These are phyloP conservation scores for Lasiodiplodia sp. DNA, from an alignment of 2,329 filamentous ascomycete genomes.

Conservation along the genomic window DNA sequence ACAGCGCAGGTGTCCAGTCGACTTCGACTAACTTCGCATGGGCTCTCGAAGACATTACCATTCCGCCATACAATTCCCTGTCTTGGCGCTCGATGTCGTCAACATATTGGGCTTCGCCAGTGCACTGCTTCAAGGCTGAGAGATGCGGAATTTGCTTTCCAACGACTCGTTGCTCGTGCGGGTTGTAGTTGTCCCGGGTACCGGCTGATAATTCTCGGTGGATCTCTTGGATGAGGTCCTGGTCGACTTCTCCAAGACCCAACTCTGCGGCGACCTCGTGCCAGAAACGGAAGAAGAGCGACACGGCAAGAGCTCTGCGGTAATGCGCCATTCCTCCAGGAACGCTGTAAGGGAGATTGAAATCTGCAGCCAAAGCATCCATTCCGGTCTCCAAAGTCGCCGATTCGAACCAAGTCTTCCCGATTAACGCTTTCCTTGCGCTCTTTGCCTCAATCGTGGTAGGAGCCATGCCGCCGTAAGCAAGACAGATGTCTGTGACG, in stretches of 20 bases:
- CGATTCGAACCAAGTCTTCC: slow-evolving; percentile 79
- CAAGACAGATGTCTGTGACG: slow-evolving; percentile 77
- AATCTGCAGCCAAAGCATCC: slow-evolving; percentile 81
- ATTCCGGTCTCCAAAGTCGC: slow-evolving; percentile 86
- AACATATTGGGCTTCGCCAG: slow-evolving; percentile 92
- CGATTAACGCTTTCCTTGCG: slow-evolving; percentile 73
- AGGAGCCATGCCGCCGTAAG: slow-evolving; percentile 94
- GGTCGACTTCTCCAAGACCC: slow-evolving; percentile 64
- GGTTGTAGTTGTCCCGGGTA: slow-evolving; percentile 75
- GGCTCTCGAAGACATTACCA: slow-evolving; percentile 86
- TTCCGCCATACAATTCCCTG: slow-evolving; percentile 85
- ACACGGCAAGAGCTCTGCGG: slow-evolving; percentile 83
- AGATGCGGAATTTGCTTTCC: slow-evolving; percentile 87
- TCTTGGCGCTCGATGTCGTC: slow-evolving; percentile 86
- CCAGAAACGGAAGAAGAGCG: slow-evolving; percentile 98
- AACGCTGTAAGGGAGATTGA: slow-evolving; percentile 84
- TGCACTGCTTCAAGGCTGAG: slow-evolving; percentile 89
- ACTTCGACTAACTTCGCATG: slow-evolving; percentile 85
- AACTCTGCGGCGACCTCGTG: slow-evolving; percentile 79
- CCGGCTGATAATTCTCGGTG: slow-evolving; percentile 83
- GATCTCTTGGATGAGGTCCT: slow-evolving; percentile 79
- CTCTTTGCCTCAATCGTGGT: slow-evolving; percentile 82
- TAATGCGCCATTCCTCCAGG: slow-evolving; percentile 98
- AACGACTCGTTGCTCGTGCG: slow-evolving; percentile 81
- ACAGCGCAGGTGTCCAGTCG: slow-evolving; percentile 76